Evolutionary conservation across 139 green algal species (phyloP), one percentile per base, ranked within the genome.

Genomic region (Chlorella sorokiniana): DNA sequence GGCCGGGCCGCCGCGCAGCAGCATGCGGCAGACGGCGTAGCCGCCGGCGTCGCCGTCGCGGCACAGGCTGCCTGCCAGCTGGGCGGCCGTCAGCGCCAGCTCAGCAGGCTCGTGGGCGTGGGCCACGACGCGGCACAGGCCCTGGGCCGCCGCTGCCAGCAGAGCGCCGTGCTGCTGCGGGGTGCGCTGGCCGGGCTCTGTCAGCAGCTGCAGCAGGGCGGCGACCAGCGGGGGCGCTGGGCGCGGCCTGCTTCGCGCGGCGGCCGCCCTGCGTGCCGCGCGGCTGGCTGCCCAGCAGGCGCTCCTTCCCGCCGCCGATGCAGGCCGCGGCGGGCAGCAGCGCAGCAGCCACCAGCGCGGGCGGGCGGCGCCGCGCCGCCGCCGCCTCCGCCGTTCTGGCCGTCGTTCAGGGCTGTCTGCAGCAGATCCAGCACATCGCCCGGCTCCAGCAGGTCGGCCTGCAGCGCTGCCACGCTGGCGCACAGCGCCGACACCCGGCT

Each of bases 291-390:
- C 20, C 59, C 61, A 54, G 51, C 31, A 41, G 48, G 33, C 73
- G 61, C n/a, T 61, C n/a, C 2, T 41, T 56, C 3, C 31, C 23
- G 11, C 37, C 31, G 1, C 33, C 41, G n/a, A 62, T 41, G 45
- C 56, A 54, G 44, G 65, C 78, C 5, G 71, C 69, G 1, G 62
- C 83, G 1, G 64, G 68, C 41, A 87, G 52, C 83, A 87, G 37
- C 23, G 27, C 14, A 2, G 77, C 76, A 27, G 54, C 63, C 4
- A 7, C 69, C 44, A 33, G 38, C 51, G 0, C 51, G 51, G 0
- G 51, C 7, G 0, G 73, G 35, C 29, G 51, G 51, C 22, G 29
- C 31, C 8, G 4, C 7, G n/a, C 5, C 16, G 14, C 10, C 31
- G 5, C 31, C 44, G 45, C 44, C 20, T 29, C 3, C 42, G 31